Evolutionary conservation across 106 monocot genomes (phyloP), one percentile per base, ranked within the genome.

Genomic region (Posidonia australis): DNA sequence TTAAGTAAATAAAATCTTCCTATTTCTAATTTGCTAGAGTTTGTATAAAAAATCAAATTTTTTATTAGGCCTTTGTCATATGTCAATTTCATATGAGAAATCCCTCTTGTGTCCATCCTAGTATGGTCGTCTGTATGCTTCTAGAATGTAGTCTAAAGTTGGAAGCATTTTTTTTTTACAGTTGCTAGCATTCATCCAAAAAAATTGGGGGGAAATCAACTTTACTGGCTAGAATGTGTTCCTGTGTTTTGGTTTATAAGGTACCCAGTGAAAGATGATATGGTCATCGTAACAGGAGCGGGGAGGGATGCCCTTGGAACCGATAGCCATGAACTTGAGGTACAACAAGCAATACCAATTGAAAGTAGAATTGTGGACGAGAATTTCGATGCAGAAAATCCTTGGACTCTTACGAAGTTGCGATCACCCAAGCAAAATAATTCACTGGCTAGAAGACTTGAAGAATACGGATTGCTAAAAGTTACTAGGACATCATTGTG

Each of bases 231-330:
- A 13, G 5, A 31, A 31, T 60, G 10, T 24, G 0, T 32, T 60
- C 20, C 20, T 26, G 5, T 32, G 13, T 60, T 45, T 42, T 41
- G 58, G 2, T 65, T 64, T 21, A 18, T 57, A 91, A 76, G 86
- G 46, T 70, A 69, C 42, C 5, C 66, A 32, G 62, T 86, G 26
- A 58, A 74, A 72, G 80, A 86, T 57, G 86, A 91, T 57, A 71
- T 86, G 80, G 72, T 83, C 62, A 81, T 91, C 65, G 83, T 91
- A 4, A 66, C 76, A 43, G 90, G 86, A 29, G 43, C 28, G 27
- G 75, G 60, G 28, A 77, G 69, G 41, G 64, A 71, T 58, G 21
- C 14, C 32, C 28, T 29, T 20, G 55, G 43, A 10, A 21, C 63
- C 19, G 42, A 14, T 2, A 57, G 41, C 26, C 48, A 29, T 13